phyloP scores from a whole-genome alignment of 129 eudicot genomes.

The Daucus carota region DH1_v3.0 NC_030385.2:35440501-35441000 shows the following conservation, averaged over 20 bases:
- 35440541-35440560: background rate
- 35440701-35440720: background rate
- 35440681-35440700: background rate
- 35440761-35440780: background rate
- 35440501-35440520: background rate
- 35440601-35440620: background rate
- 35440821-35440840: constrained; percentile 95
- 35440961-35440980: background rate
- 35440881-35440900: constrained; percentile 89
- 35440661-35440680: background rate
- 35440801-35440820: constrained; percentile 95
- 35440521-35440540: background rate
- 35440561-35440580: background rate
- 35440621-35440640: background rate
- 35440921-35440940: constrained; percentile 71
- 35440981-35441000: background rate
- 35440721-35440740: background rate
- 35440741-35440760: background rate
- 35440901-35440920: constrained; percentile 83
- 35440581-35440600: background rate
- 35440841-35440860: constrained; percentile 95
- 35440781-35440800: constrained; percentile 94
- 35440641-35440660: background rate
- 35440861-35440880: constrained; percentile 96
- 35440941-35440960: constrained; percentile 36